phyloP scores from a whole-genome alignment of 139 green algal genomes.

The Coelastrella sp. region DNA sequence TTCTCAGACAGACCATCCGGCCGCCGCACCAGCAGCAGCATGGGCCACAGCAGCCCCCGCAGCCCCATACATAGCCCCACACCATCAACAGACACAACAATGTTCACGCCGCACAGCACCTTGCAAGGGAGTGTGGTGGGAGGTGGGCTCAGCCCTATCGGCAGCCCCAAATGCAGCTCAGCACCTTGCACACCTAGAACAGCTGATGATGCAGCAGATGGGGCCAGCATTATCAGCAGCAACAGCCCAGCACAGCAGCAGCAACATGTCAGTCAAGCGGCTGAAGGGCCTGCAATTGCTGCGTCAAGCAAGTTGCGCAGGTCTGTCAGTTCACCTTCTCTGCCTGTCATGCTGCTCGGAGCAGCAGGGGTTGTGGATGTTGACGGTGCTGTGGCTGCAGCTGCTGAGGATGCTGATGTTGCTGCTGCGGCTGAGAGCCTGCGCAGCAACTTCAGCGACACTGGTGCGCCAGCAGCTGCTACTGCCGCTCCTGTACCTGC shows the following conservation, averaged over 20 bases:
- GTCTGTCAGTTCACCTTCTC: neutral
- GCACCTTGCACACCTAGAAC: slow-evolving; percentile 24
- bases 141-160: neutral
- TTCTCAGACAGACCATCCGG: neutral
- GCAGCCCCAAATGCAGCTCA: slow-evolving; percentile 7
- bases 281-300: neutral
- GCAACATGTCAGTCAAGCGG: neutral
- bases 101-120: neutral
- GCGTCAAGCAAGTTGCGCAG: slow-evolving; percentile 10
- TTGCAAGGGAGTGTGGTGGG: neutral
- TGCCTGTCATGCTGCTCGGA: neutral
- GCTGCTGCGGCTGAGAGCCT: slow-evolving; percentile 21
- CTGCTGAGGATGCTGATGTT: neutral
- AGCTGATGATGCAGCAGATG: neutral
- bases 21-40: neutral
- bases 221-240: neutral
- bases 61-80: slow-evolving; percentile 2
- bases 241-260: slow-evolving; percentile 17
- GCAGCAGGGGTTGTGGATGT: neutral
- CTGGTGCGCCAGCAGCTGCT: neutral
- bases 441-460: slow-evolving; percentile 15
- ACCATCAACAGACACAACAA: neutral
- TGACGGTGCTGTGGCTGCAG: neutral
- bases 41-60: neutral
- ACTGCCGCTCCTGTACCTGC: neutral